A percentile compares a stretch with the other conserved stretches of the same genome.
These are phyloP conservation scores for Cladosporium sphaerospermum DNA, from an alignment of 2,329 filamentous ascomycete species.

Conservation along the genomic window DNA sequence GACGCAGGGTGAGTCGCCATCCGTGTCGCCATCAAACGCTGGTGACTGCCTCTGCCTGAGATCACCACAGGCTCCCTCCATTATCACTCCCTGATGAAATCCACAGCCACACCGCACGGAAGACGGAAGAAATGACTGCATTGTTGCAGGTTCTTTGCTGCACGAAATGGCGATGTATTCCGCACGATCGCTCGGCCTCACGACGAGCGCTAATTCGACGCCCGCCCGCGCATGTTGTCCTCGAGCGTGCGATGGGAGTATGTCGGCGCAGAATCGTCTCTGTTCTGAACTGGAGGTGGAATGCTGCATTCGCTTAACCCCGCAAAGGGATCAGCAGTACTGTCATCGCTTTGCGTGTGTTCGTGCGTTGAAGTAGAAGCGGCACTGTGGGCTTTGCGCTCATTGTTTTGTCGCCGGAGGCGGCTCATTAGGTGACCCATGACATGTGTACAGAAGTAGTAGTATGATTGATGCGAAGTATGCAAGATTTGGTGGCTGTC, in stretches of 20 bases:
- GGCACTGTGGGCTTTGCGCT: neutral
- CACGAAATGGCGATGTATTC: neutral
- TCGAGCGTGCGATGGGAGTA: slow-evolving; percentile 1
- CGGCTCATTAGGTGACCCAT: neutral
- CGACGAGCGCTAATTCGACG: neutral
- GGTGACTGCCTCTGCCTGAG: neutral
- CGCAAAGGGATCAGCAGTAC: neutral
- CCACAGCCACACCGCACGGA: neutral
- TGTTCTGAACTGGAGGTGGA: slow-evolving; percentile 1
- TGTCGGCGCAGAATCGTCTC: slow-evolving; percentile 1
- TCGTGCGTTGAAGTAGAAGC: neutral
- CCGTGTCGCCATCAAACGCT: neutral
- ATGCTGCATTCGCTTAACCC: slow-evolving; percentile 1
- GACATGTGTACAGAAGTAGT: neutral
- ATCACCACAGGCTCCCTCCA: neutral
- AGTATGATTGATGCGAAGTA: neutral
- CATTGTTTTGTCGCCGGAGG: neutral
- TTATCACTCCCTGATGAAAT: neutral
- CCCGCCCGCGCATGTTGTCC: neutral
- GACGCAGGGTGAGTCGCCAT: too few species aligned
- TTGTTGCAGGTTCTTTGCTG: neutral
- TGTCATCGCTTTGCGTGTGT: neutral
- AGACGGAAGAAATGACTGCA: neutral
- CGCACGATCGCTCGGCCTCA: neutral
- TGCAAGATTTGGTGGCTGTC: neutral